Conservation (phyloP, 176 grass and related monocot species). For the Avena sativa region DNA sequence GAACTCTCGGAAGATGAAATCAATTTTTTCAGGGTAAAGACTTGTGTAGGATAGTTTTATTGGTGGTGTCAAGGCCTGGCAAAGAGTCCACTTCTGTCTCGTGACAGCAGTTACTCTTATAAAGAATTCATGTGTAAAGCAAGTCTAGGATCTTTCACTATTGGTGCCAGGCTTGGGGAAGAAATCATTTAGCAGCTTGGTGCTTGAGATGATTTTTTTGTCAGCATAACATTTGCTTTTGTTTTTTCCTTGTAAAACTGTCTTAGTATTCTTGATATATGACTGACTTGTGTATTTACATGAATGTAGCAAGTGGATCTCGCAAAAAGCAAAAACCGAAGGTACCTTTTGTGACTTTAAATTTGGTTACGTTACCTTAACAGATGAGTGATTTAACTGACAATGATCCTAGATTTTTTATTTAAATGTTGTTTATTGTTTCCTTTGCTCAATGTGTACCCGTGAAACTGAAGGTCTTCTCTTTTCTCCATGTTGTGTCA, state of each 20-base stretch:
- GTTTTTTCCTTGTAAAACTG: not conserved
- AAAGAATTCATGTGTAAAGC: not conserved
- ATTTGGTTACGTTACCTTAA: slow-evolving; percentile 6
- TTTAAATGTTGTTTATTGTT: slow-evolving; percentile 9
- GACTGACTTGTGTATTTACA: slow-evolving; percentile 28
- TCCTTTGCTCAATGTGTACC: not conserved
- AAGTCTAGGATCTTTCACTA: not conserved
- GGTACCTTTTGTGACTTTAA: slow-evolving; percentile 45
- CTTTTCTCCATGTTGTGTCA: slow-evolving; percentile 17
- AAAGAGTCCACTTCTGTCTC: not conserved
- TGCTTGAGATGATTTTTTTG: not conserved
- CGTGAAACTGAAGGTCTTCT: slow-evolving; percentile 26
- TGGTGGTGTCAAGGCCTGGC: not conserved
- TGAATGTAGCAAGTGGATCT: slow-evolving; percentile 54
- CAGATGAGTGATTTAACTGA: slow-evolving; percentile 6
- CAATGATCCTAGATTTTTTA: slow-evolving; percentile 2
- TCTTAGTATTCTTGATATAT: slow-evolving; percentile 24
- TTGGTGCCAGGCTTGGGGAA: not conserved
- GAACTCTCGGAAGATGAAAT: not conserved
- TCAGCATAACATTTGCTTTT: not conserved
- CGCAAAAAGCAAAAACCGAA: slow-evolving; percentile 53
- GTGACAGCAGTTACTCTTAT: not conserved
- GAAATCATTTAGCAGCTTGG: not conserved
- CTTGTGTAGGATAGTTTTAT: not conserved
- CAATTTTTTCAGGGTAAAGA: not conserved